phyloP scores from a whole-genome alignment of 225 moss, liverwort and hornwort genomes.

The Polytrichum commune region DNA sequence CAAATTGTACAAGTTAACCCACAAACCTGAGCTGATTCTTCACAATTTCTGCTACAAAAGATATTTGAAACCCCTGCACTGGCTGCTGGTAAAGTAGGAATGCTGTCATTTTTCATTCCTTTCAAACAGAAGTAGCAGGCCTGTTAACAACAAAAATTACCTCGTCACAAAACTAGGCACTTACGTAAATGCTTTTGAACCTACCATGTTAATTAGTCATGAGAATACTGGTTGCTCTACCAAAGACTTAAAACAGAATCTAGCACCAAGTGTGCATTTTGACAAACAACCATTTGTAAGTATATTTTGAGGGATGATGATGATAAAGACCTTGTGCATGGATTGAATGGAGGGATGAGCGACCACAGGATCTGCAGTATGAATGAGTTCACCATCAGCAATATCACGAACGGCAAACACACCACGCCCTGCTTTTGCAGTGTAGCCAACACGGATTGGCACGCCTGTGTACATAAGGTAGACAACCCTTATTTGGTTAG shows the following conservation, averaged over 20 bases:
- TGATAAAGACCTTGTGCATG: conserved; percentile 33
- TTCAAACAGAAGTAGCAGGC: conserved; percentile 56
- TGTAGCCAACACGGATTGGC: conserved; percentile 52
- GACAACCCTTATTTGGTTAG: no score
- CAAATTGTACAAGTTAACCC: not conserved
- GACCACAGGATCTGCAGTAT: conserved; percentile 60
- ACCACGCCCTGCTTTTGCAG: conserved; percentile 63
- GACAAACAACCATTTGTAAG: not conserved
- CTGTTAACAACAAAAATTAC: conserved; percentile 13
- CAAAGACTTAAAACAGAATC: no score
- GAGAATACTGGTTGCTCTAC: no score
- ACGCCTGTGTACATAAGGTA: conserved; percentile 14
- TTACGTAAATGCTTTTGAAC: no score
- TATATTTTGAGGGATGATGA: not conserved
- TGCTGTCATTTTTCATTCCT: conserved; percentile 32
- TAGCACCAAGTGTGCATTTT: no score
- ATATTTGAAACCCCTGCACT: conserved; percentile 16
- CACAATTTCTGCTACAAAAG: conserved; percentile 43
- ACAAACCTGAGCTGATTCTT: conserved; percentile 51
- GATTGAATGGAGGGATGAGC: conserved; percentile 59
- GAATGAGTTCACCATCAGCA: conserved; percentile 49
- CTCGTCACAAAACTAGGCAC: no score
- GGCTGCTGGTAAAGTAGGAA: conserved; percentile 7
- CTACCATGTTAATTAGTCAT: no score
- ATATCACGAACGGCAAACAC: conserved; percentile 74